These are phyloP conservation scores for Podosphaera aphanis DNA, from an alignment of 2,329 filamentous ascomycete species.

Conservation along the genomic window DNA sequence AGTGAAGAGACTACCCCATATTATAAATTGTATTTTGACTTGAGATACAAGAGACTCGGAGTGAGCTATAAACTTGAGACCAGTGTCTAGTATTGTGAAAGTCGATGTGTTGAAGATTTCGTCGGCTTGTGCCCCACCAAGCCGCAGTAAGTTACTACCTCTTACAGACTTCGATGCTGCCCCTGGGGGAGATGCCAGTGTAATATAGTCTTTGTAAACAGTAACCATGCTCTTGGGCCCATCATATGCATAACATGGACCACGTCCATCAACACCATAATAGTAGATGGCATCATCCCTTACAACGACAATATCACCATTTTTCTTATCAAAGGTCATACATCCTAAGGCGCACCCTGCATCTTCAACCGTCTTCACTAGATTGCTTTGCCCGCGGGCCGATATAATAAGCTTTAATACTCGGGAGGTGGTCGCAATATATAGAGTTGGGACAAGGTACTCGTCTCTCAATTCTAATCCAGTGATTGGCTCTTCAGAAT, in stretches of 20 bases:
- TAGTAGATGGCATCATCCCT: slow-evolving; percentile 90
- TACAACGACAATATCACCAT: slow-evolving; percentile 73
- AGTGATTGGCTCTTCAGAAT: slow-evolving; percentile 89
- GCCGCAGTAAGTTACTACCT: slow-evolving; percentile 36
- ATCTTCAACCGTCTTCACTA: slow-evolving; percentile 73
- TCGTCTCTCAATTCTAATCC: slow-evolving; percentile 56
- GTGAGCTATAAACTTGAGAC: slow-evolving; percentile 73
- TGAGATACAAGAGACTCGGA: slow-evolving; percentile 65
- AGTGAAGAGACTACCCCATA: slow-evolving; percentile 86
- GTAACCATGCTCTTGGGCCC: slow-evolving; percentile 64
- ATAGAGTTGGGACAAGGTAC: slow-evolving; percentile 45
- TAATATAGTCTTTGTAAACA: slow-evolving; percentile 66
- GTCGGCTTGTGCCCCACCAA: slow-evolving; percentile 49
- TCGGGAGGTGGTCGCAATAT: slow-evolving; percentile 73
- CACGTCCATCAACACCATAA: slow-evolving; percentile 65
- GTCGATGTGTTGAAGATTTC: slow-evolving; percentile 68
- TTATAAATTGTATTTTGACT: slow-evolving; percentile 55
- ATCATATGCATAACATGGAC: slow-evolving; percentile 76
- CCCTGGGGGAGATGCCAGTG: slow-evolving; percentile 55
- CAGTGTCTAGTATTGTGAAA: slow-evolving; percentile 78
- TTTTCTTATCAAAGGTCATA: slow-evolving; percentile 65
- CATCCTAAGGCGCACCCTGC: slow-evolving; percentile 79
- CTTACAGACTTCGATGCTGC: slow-evolving; percentile 18
- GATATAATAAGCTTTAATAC: slow-evolving; percentile 73
- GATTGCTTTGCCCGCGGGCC: slow-evolving; percentile 70